These are phyloP conservation scores for Coemansia sp. DNA, from an alignment of 371 early-diverging fungal species.

Conservation along the genomic window DNA sequence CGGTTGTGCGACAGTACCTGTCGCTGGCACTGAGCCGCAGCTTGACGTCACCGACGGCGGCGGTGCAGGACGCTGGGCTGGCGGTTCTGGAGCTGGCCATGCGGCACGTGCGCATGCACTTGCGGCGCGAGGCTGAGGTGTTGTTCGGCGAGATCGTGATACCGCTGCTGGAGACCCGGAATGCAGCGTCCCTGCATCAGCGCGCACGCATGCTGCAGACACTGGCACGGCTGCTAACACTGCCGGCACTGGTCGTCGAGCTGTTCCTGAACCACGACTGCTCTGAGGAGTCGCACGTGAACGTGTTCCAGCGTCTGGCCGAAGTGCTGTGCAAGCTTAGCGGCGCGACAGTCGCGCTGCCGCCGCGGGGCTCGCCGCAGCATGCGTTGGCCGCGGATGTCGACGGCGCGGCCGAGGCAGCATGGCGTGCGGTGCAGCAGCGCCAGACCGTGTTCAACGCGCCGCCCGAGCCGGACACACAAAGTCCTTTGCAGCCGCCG, in stretches of 20 bases:
- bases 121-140: constrained; percentile 75
- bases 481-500: background rate
- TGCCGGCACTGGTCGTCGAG: constrained; percentile 90
- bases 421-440: constrained; percentile 49
- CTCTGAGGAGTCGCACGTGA: constrained; percentile 71
- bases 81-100: constrained; percentile 79
- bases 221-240: constrained; percentile 62
- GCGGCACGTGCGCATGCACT: constrained; percentile 63
- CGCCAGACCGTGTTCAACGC: constrained; percentile 37
- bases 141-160: constrained; percentile 72
- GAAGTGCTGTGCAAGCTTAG: constrained; percentile 64
- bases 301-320: constrained; percentile 77
- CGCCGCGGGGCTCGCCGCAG: constrained; percentile 22
- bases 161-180: constrained; percentile 69
- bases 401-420: constrained; percentile 27
- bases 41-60: constrained; percentile 72
- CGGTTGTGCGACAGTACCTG: constrained; percentile 81
- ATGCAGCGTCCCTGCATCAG: constrained; percentile 47
- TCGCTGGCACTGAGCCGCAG: constrained; percentile 80
- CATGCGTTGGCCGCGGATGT: constrained; percentile 28
- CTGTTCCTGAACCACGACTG: constrained; percentile 98
- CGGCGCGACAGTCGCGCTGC: constrained; percentile 18
- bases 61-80: constrained; percentile 80
- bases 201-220: constrained; percentile 53
- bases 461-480: background rate